phyloP scores from a whole-genome alignment of 345 rosid species.

The Melastoma malabathricum region DNA sequence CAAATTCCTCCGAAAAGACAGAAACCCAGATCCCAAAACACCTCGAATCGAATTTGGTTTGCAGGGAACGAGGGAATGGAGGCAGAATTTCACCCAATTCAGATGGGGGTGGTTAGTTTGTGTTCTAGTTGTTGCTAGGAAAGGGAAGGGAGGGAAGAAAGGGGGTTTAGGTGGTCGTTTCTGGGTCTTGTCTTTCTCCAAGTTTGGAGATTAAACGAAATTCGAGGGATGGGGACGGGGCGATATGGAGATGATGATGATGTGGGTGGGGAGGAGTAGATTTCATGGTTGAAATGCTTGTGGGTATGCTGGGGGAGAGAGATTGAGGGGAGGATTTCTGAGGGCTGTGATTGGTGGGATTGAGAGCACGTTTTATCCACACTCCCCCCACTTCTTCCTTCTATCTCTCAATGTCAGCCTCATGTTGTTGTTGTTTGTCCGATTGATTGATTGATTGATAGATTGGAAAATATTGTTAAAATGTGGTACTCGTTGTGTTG shows the following conservation, averaged over 20 bases:
- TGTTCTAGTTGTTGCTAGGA: no score
- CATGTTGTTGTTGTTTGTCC: background rate
- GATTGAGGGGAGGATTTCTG: slow-evolving; percentile 6
- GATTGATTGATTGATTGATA: no score
- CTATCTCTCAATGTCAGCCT: slow-evolving; percentile 5
- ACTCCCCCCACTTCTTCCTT: background rate
- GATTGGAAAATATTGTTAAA: no score
- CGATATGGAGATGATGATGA: background rate
- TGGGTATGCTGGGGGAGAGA: background rate
- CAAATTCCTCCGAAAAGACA: background rate
- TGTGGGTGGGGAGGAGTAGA: background rate
- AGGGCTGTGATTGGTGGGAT: slow-evolving; percentile 11
- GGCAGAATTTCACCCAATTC: no score
- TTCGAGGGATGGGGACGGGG: background rate
- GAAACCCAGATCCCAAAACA: background rate
- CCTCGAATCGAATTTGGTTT: background rate
- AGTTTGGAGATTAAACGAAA: background rate
- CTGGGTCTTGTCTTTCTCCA: background rate
- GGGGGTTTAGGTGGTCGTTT: no score
- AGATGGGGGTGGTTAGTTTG: no score
- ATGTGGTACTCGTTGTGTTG: no score
- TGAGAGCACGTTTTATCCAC: slow-evolving; percentile 15
- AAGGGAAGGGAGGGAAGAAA: no score
- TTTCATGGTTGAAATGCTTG: background rate
- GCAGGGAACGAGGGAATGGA: background rate